Evolutionary conservation across 202 grass and related monocot species (phyloP).

Genomic region (Dendrocalamus latiflorus): DNA sequence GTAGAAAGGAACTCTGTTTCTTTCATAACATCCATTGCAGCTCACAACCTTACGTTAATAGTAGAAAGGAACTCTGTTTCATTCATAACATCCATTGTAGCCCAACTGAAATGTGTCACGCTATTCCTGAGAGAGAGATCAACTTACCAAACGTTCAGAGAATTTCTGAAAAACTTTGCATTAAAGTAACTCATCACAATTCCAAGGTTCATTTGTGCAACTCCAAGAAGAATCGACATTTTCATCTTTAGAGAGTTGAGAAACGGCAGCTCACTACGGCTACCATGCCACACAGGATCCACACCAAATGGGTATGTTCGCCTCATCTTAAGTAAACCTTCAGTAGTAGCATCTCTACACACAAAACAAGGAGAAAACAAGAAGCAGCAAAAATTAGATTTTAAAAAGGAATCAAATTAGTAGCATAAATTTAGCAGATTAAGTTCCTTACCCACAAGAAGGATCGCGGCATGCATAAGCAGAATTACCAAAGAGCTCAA

Average conservation of each 20-base stretch:
- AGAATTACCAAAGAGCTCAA: slow-evolving; percentile 89
- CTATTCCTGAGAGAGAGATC: not conserved
- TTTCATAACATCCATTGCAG: too few species aligned
- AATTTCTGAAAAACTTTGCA: slow-evolving; percentile 73
- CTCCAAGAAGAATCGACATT: slow-evolving; percentile 87
- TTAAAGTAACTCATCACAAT: slow-evolving; percentile 94
- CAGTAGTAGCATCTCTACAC: slow-evolving; percentile 64
- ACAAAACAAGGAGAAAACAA: not conserved
- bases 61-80: too few species aligned
- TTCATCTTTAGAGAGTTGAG: slow-evolving; percentile 99
- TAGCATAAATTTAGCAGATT: too few species aligned
- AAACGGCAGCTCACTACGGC: slow-evolving; percentile 77
- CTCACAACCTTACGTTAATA: too few species aligned
- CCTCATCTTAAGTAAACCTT: slow-evolving; percentile 65
- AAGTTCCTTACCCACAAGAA: slow-evolving; percentile 67
- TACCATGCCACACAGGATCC: slow-evolving; percentile 86
- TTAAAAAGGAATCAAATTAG: too few species aligned
- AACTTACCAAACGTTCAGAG: slow-evolving; percentile 73
- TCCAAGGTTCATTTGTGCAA: slow-evolving; percentile 96
- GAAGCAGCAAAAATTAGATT: too few species aligned
- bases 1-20: too few species aligned
- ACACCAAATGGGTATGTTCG: slow-evolving; percentile 75
- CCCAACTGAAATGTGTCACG: too few species aligned
- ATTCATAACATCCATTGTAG: too few species aligned
- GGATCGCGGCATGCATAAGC: slow-evolving; percentile 75